These are phyloP conservation scores for Cronartium quercuum DNA, from an alignment of 1,284 basidiomycete genomes.

Conservation along the genomic window DNA sequence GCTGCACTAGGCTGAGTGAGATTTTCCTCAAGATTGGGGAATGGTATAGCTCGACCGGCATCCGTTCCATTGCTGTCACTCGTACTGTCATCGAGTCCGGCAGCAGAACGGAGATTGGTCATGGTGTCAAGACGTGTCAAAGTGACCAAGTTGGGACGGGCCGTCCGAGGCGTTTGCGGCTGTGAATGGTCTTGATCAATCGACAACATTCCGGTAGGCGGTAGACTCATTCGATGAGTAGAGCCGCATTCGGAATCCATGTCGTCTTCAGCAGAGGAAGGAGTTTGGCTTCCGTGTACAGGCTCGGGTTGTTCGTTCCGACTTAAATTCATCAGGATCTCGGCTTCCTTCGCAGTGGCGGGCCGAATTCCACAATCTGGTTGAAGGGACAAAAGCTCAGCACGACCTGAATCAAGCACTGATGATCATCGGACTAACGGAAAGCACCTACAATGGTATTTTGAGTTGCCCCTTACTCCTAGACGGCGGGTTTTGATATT, in stretches of 20 bases:
- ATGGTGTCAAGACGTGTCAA: conserved; percentile 3
- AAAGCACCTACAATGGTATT: conserved; percentile 70
- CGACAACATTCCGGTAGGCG: conserved; percentile 7
- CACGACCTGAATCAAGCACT: not conserved
- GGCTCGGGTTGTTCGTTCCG: conserved; percentile 35
- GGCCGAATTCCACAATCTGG: conserved; percentile 36
- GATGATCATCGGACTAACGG: not conserved
- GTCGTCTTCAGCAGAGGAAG: conserved; percentile 29
- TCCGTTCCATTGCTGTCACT: not conserved
- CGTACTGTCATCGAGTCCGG: not conserved
- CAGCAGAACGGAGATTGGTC: not conserved
- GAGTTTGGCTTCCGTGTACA: conserved; percentile 4
- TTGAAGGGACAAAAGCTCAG: not conserved
- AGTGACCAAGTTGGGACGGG: conserved; percentile 40
- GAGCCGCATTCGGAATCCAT: conserved; percentile 29
- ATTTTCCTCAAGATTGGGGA: conserved; percentile 26
- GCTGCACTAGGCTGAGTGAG: conserved; percentile 8
- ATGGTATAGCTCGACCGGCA: not conserved
- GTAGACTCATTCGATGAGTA: conserved; percentile 1
- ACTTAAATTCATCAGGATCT: conserved; percentile 36
- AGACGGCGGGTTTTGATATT: conserved; percentile 86
- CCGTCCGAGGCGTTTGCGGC: conserved; percentile 48
- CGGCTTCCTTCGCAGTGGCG: conserved; percentile 38
- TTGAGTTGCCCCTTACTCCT: conserved; percentile 82
- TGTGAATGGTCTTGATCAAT: conserved; percentile 38